Percentiles rank a stretch among this genome's conserved stretches.
phyloP scores from a whole-genome alignment of 208 protist genomes.

The Herpetomonas samuelpessoai region DNA sequence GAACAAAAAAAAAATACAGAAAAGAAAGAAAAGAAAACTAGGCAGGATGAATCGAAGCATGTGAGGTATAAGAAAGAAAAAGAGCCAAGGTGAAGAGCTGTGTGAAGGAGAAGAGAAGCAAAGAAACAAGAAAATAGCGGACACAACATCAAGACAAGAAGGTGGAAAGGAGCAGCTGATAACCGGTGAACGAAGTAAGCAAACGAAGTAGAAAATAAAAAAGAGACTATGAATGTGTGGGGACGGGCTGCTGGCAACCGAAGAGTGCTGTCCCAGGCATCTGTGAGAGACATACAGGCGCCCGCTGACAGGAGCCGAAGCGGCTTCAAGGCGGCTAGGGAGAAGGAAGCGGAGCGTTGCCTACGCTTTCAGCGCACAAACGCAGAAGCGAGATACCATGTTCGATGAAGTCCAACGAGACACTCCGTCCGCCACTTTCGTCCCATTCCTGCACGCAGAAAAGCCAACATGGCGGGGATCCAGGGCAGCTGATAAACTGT shows the following conservation, averaged over 20 bases:
- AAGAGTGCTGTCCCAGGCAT: no score
- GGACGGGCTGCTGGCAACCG: background rate
- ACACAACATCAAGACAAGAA: slow-evolving; percentile 5
- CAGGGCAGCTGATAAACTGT: no score
- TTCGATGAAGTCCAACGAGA: no score
- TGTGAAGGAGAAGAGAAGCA: slow-evolving; percentile 8
- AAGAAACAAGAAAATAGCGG: slow-evolving; percentile 2
- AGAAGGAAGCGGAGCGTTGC: no score
- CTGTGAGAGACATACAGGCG: no score
- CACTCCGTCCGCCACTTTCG: no score
- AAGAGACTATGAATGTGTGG: background rate
- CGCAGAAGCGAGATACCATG: no score
- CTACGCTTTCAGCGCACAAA: no score
- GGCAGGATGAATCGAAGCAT: background rate
- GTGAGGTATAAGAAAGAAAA: background rate
- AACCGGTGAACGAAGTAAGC: background rate
- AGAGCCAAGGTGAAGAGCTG: slow-evolving; percentile 4
- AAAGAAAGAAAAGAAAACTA: background rate
- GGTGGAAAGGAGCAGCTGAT: background rate
- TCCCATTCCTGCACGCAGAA: no score
- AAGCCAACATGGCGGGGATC: no score
- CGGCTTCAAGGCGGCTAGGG: no score
- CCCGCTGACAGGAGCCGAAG: no score
- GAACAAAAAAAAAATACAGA: slow-evolving; percentile 6
- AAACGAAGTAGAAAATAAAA: slow-evolving; percentile 5